phyloP scores from a whole-genome alignment of 352 stramenopile genomes.

The Blastocystis sp. region DNA sequence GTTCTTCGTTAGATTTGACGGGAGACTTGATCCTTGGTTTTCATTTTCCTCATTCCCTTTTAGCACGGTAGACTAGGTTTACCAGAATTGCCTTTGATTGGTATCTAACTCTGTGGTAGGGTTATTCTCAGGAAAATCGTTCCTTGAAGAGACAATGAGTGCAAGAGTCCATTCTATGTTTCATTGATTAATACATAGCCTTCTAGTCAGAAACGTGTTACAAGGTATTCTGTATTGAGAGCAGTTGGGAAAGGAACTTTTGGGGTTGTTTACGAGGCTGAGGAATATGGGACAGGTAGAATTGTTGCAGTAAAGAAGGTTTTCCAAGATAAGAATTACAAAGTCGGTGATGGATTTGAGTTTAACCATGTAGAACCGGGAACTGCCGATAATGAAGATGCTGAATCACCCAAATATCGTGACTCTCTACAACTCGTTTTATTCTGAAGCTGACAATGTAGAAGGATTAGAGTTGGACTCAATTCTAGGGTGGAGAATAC shows the following conservation, averaged over 20 bases:
- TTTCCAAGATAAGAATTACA: conserved; percentile 98
- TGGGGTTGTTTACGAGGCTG: conserved; percentile 96
- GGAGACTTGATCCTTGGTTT: background rate
- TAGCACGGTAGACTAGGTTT: too few species aligned
- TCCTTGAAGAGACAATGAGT: conserved; percentile 26
- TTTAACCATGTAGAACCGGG: conserved; percentile 82
- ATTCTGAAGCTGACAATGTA: conserved; percentile 76
- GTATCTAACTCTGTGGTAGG: too few species aligned
- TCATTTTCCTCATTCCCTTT: too few species aligned
- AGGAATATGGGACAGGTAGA: conserved; percentile 91
- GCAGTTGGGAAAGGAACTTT: conserved; percentile 99
- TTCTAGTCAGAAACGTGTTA: background rate
- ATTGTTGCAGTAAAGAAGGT: conserved; percentile 99
- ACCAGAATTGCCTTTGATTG: too few species aligned
- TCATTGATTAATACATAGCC: background rate
- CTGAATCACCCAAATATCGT: conserved; percentile 98
- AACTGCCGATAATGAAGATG: conserved; percentile 98
- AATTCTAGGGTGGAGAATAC: conserved; percentile 81
- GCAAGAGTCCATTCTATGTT: background rate
- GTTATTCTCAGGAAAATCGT: background rate
- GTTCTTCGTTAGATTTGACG: background rate
- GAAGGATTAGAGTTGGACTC: background rate
- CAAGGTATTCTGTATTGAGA: conserved; percentile 88
- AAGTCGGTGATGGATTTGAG: conserved; percentile 74
- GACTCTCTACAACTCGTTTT: conserved; percentile 97